Evolutionary conservation across 192 early-diverging fungal species (phyloP).

Genomic region (Dissophora ornata): DNA sequence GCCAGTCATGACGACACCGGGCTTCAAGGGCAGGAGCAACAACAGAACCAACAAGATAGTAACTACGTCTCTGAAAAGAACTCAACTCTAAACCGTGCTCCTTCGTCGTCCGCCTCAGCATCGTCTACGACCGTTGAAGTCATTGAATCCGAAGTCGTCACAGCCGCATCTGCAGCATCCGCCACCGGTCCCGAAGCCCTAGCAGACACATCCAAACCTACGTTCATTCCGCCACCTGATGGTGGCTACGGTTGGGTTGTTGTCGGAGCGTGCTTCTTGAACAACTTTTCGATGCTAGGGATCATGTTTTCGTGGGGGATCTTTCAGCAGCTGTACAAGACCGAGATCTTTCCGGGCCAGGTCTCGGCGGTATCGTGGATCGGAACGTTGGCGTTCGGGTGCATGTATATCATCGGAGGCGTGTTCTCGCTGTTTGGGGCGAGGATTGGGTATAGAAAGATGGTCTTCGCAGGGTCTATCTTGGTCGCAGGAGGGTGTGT

Average conservation of each 20-base stretch:
- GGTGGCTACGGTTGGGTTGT: conserved; percentile 61
- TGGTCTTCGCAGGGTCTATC: conserved; percentile 35
- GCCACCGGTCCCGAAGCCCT: not conserved
- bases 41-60: not conserved
- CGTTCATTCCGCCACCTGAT: conserved; percentile 39
- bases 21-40: not conserved
- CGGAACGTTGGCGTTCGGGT: conserved; percentile 46
- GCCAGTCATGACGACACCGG: not conserved
- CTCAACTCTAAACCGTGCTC: too few species aligned
- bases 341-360: conserved; percentile 52
- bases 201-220: too few species aligned
- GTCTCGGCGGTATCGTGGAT: conserved; percentile 58
- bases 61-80: too few species aligned
- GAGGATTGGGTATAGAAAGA: conserved; percentile 41
- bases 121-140: not conserved
- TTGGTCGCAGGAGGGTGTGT: conserved; percentile 34
- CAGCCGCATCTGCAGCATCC: not conserved
- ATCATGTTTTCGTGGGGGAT: conserved; percentile 62
- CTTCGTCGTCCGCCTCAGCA: not conserved
- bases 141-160: not conserved
- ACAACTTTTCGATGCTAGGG: conserved; percentile 58
- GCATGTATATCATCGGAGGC: conserved; percentile 41
- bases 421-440: conserved; percentile 42
- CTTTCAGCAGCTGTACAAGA: conserved; percentile 59
- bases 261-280: conserved; percentile 53